Percentiles rank a stretch among this genome's conserved stretches.
Evolutionary conservation across 1,284 basidiomycete genomes (phyloP).

Genomic region (Meira nashicola): DNA sequence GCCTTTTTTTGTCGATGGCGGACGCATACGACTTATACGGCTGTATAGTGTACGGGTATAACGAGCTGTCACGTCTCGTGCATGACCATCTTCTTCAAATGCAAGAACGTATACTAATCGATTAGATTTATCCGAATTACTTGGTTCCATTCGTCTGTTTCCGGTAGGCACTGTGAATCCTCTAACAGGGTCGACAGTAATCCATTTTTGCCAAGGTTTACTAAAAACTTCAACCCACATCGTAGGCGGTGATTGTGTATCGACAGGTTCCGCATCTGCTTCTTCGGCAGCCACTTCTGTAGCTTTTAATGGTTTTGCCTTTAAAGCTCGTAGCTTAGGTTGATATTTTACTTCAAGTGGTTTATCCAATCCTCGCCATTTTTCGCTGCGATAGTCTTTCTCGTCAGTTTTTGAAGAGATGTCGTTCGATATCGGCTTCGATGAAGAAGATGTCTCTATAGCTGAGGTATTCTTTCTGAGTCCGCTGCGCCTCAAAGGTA

Average conservation of each 20-base stretch:
- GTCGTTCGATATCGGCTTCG: slow-evolving; percentile 14
- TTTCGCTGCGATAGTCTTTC: slow-evolving; percentile 30
- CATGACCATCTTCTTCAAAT: slow-evolving; percentile 73
- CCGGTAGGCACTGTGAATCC: slow-evolving; percentile 55
- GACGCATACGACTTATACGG: slow-evolving; percentile 75
- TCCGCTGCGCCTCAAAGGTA: slow-evolving; percentile 15
- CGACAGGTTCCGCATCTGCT: slow-evolving; percentile 48
- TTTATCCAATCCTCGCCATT: slow-evolving; percentile 28
- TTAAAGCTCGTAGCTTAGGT: slow-evolving; percentile 27
- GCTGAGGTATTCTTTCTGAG: background rate
- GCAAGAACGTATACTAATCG: slow-evolving; percentile 89
- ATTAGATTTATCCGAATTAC: slow-evolving; percentile 63
- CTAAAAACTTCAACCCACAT: slow-evolving; percentile 98
- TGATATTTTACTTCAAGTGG: slow-evolving; percentile 32
- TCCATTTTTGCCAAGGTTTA: slow-evolving; percentile 82
- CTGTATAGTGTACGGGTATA: slow-evolving; percentile 75
- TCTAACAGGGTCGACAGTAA: slow-evolving; percentile 79
- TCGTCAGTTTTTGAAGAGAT: slow-evolving; percentile 14
- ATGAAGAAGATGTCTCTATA: background rate
- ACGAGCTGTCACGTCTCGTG: slow-evolving; percentile 59
- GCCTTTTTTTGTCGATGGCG: slow-evolving; percentile 61
- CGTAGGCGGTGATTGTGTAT: slow-evolving; percentile 65
- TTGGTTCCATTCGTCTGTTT: slow-evolving; percentile 68
- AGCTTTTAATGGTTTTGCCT: slow-evolving; percentile 30
- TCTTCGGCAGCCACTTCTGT: slow-evolving; percentile 27